phyloP scores from a whole-genome alignment of 169 alveolate species.

The Eimeria praecox region DNA sequence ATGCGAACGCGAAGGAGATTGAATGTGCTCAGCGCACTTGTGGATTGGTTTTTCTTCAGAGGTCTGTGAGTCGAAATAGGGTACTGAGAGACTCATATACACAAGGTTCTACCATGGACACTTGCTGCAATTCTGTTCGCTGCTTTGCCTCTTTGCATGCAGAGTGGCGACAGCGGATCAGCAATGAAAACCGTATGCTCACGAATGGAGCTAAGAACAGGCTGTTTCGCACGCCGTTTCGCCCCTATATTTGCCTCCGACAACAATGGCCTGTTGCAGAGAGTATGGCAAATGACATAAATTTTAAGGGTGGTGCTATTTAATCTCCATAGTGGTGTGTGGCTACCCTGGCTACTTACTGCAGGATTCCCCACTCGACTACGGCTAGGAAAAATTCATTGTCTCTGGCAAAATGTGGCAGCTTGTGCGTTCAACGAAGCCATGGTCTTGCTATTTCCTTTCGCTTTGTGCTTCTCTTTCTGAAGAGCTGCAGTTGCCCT shows the following conservation, averaged over 20 bases:
- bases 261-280: background rate
- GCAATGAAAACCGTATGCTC: background rate
- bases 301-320: background rate
- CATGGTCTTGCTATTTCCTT: background rate
- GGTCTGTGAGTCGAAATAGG: conserved; percentile 42
- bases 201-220: background rate
- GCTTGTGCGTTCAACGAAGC: background rate
- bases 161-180: background rate
- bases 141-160: background rate
- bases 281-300: background rate
- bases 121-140: background rate
- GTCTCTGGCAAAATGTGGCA: background rate
- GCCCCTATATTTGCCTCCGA: background rate
- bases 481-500: background rate
- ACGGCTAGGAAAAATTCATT: background rate
- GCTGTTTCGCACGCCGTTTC: background rate
- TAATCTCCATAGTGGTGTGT: background rate
- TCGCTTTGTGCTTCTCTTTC: background rate
- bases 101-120: background rate
- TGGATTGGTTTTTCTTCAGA: background rate
- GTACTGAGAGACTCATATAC: background rate
- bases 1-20: background rate
- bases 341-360: background rate
- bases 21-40: background rate
- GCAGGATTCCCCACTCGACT: background rate